A percentile compares a stretch with the other conserved stretches of the same genome.
Conservation (phyloP, 163 green algal genomes). For the Chlamydomonas reinhardtii region DNA sequence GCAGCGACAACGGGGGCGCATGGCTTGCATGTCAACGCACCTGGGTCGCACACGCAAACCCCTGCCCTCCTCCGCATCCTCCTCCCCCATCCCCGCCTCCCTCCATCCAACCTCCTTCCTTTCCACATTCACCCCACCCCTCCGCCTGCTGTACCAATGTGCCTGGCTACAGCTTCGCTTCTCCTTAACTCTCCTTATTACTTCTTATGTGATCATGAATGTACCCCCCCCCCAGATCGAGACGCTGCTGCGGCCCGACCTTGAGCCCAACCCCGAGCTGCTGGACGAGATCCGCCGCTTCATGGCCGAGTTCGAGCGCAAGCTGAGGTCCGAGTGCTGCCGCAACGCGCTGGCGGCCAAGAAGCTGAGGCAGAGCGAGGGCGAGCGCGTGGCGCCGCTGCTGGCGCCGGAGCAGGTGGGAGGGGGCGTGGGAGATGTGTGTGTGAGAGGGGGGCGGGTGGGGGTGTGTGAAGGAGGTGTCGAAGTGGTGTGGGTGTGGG, state of each 20-base stretch:
- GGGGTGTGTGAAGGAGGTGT: background rate
- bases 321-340: slow-evolving; percentile 38
- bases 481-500: background rate
- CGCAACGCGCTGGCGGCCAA: slow-evolving; percentile 6
- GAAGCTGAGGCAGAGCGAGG: background rate
- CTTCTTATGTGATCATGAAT: too few species aligned
- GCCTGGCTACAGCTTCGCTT: too few species aligned
- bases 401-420: background rate
- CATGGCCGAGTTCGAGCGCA: slow-evolving; percentile 40
- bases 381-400: slow-evolving; percentile 3
- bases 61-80: too few species aligned
- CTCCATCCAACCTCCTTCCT: too few species aligned
- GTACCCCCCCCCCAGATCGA: slow-evolving; percentile 34
- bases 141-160: too few species aligned
- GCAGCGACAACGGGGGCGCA: too few species aligned
- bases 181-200: too few species aligned
- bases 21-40: too few species aligned
- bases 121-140: too few species aligned
- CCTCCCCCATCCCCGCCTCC: too few species aligned
- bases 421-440: background rate
- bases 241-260: slow-evolving; percentile 42
- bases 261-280: slow-evolving; percentile 44
- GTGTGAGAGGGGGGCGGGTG: too few species aligned
- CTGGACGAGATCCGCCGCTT: slow-evolving; percentile 45
- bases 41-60: too few species aligned